Conservation (phyloP, 2,329 filamentous ascomycete species). For the Colletotrichum caudatum region DNA sequence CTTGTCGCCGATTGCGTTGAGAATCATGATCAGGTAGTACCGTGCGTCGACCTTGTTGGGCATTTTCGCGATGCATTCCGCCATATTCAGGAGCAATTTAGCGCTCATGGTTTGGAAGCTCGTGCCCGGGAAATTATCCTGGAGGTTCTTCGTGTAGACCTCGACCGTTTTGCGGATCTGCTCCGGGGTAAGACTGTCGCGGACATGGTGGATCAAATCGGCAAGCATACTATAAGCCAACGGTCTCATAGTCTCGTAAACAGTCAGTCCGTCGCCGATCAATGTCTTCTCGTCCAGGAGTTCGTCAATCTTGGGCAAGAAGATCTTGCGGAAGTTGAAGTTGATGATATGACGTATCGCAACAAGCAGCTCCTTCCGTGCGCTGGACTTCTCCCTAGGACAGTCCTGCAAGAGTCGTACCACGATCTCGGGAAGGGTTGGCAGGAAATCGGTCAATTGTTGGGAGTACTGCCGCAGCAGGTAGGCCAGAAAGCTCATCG, state of each 20-base stretch:
- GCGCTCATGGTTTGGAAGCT: conserved; percentile 99
- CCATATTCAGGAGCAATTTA: conserved; percentile 96
- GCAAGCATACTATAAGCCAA: conserved; percentile 98
- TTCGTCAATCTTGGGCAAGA: conserved; percentile 93
- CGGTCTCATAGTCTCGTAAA: conserved; percentile 95
- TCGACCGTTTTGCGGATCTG: conserved; percentile 97
- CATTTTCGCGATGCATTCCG: conserved; percentile 95
- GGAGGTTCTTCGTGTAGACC: conserved; percentile 95
- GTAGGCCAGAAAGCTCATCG: conserved; percentile 98
- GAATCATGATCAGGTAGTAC: conserved; percentile 95
- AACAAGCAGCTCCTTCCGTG: conserved; percentile 93
- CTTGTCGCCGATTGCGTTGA: conserved; percentile 98
- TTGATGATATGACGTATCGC: conserved; percentile 99
- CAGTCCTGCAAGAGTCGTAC: conserved; percentile 94
- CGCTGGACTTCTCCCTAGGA: conserved; percentile 91
- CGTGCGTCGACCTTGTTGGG: conserved; percentile 94
- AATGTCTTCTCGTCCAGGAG: conserved; percentile 93
- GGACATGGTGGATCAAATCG: conserved; percentile 96
- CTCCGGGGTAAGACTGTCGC: conserved; percentile 86
- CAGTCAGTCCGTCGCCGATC: conserved; percentile 94
- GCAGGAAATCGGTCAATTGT: conserved; percentile 88
- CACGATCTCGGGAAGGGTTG: conserved; percentile 86
- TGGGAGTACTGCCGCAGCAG: conserved; percentile 88
- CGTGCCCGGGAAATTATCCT: conserved; percentile 95
- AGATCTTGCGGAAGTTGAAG: conserved; percentile 97